A percentile compares a stretch with the other conserved stretches of the same genome.
Evolutionary conservation across 1,284 basidiomycete genomes (phyloP).

Genomic region (Microbotryum lychnidis-dioicae): DNA sequence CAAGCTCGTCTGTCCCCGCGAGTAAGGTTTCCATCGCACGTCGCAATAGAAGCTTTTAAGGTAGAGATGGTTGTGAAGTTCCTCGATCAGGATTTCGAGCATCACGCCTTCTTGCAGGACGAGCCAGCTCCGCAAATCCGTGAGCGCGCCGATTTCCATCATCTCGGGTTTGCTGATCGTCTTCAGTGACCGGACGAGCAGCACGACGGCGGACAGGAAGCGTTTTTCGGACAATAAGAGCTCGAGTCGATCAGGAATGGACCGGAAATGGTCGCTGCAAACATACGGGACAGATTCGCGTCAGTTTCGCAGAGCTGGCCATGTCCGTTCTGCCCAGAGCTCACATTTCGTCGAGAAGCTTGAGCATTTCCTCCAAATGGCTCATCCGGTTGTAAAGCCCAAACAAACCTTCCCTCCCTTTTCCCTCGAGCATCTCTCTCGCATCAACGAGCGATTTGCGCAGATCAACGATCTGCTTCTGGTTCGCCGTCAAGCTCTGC

Average conservation of each 20-base stretch:
- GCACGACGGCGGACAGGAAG: slow-evolving; percentile 76
- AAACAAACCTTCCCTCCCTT: slow-evolving; percentile 24
- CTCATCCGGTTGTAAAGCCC: slow-evolving; percentile 27
- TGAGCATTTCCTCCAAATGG: slow-evolving; percentile 59
- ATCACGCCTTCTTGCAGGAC: slow-evolving; percentile 77
- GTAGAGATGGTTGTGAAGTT: slow-evolving; percentile 95
- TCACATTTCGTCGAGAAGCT: slow-evolving; percentile 80
- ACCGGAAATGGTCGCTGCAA: slow-evolving; percentile 74
- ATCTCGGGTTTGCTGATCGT: slow-evolving; percentile 86
- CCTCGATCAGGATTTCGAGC: slow-evolving; percentile 86
- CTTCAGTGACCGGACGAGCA: slow-evolving; percentile 82
- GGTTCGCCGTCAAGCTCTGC: slow-evolving; percentile 63
- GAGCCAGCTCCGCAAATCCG: slow-evolving; percentile 81
- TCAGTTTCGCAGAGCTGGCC: neutral
- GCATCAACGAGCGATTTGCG: slow-evolving; percentile 80
- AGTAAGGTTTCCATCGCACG: slow-evolving; percentile 77
- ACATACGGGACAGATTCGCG: too few species aligned
- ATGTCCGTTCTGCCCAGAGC: slow-evolving; percentile 37
- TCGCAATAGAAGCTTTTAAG: slow-evolving; percentile 96
- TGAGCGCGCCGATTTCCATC: slow-evolving; percentile 84
- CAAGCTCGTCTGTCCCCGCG: slow-evolving; percentile 63
- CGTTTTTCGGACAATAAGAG: slow-evolving; percentile 92
- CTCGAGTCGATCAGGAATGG: slow-evolving; percentile 85
- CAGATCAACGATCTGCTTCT: slow-evolving; percentile 64
- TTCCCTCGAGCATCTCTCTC: slow-evolving; percentile 47